Evolutionary conservation across 1,139 yeast genomes (phyloP), one percentile per base, ranked within the genome.

Genomic region (Lodderomyces metapsilosis): DNA sequence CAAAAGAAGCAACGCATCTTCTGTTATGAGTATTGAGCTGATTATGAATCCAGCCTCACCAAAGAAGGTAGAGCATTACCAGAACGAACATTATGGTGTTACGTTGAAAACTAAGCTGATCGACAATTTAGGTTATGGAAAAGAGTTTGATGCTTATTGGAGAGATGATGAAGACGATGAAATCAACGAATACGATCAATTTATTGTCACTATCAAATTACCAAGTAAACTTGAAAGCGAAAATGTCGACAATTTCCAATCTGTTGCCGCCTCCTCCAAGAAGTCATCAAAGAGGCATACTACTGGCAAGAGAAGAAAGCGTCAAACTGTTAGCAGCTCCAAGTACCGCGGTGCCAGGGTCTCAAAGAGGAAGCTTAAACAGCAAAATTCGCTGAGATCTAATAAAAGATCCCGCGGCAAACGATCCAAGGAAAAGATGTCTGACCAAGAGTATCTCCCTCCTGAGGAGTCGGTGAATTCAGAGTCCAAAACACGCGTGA

Each of bases 371-470:
- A n/a, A n/a, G n/a, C n/a, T n/a, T n/a, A n/a, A 23, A 10, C 10
- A 23, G 25, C 25, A 23, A 4, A 8, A 23, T 10, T 11, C 25
- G n/a, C n/a, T 23, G n/a, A 4, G n/a, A 10, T 10, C 25, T 8
- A 7, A 7, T 8, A 4, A 4, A 7, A 25, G 16, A 4, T 9
- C 30, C 10, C 16, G 10, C 9, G 15, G 16, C 30, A 11, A 12
- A 4, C 4, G 9, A 25, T 4, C 30, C 15, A 25, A 11, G 30
- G 35, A 43, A 20, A 37, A 38, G 2, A 45, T 44, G n/a, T 52
- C 57, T 10, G 61, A 58, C 37, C 38, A 47, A 13, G 60, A 56
- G 5, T 54, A 55, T 33, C 37, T 56, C 20, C 56, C 57, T n/a
- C 51, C 58, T 8, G 61, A 58, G 23, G 32, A 13, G 6, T 15